phyloP scores from a whole-genome alignment of 2,329 filamentous ascomycete species.

The Amesomyces nigricolor region DNA sequence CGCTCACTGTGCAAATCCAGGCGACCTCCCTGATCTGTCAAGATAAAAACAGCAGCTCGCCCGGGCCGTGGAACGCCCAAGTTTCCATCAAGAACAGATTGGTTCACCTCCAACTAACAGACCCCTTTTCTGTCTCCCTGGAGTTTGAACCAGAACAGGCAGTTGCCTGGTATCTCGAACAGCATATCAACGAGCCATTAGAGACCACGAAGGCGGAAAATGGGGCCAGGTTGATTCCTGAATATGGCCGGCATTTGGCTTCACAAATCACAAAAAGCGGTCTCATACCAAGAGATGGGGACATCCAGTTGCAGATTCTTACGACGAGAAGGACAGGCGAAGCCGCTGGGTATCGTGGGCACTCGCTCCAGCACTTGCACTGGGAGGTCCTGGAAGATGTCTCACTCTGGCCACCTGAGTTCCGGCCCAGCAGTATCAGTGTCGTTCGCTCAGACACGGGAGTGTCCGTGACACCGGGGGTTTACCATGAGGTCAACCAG shows the following conservation, averaged over 20 bases:
- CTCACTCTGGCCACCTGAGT: not conserved
- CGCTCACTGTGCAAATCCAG: not conserved
- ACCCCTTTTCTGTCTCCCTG: not conserved
- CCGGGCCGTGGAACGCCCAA: not conserved
- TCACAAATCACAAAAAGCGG: not conserved
- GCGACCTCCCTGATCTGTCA: no score
- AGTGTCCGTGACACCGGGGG: not conserved
- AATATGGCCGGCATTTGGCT: not conserved
- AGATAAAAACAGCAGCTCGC: not conserved
- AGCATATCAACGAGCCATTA: not conserved
- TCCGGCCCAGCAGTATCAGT: not conserved
- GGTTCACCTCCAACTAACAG: not conserved
- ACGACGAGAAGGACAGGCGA: not conserved
- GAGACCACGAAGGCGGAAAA: not conserved
- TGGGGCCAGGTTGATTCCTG: not conserved
- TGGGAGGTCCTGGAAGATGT: conserved; percentile 1
- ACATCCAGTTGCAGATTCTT: not conserved
- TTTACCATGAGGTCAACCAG: no score
- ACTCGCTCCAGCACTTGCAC: not conserved
- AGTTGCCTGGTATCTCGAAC: not conserved
- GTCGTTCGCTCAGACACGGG: not conserved
- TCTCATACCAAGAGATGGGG: not conserved
- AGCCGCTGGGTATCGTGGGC: not conserved
- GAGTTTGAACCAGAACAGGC: not conserved
- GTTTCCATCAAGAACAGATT: not conserved